Conservation (phyloP, 164 flowering plant genomes). For the Taxillus chinensis region DNA sequence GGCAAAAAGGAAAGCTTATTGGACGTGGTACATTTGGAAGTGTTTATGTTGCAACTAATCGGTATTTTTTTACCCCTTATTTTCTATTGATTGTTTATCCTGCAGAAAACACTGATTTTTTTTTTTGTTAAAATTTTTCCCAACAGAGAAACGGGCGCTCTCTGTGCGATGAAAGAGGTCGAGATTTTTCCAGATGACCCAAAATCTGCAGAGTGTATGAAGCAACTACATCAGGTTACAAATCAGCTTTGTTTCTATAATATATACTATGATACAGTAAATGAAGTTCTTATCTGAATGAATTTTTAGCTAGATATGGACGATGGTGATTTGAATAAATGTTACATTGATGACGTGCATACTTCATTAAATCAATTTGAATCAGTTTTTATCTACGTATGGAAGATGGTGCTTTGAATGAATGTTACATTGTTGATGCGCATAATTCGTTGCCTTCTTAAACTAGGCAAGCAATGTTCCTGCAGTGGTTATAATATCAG, state of each 20-base stretch:
- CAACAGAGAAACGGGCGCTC: conserved; percentile 77
- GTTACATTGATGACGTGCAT: not conserved
- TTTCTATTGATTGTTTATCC: conserved; percentile 6
- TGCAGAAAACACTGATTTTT: not conserved
- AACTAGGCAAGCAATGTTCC: no score
- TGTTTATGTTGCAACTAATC: conserved; percentile 74
- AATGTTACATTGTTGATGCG: no score
- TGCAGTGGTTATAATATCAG: no score
- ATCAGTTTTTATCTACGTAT: no score
- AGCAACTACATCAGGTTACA: conserved; percentile 80
- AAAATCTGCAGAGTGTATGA: conserved; percentile 70
- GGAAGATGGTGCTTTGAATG: no score
- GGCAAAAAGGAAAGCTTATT: conserved; percentile 92
- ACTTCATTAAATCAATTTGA: no score
- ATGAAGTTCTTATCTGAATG: not conserved
- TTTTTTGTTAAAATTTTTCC: not conserved
- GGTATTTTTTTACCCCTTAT: conserved; percentile 25
- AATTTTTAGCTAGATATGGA: not conserved
- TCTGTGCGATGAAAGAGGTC: conserved; percentile 99
- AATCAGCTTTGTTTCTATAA: not conserved
- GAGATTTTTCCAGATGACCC: conserved; percentile 73
- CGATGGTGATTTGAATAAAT: not conserved
- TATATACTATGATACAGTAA: not conserved
- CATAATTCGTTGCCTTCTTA: no score
- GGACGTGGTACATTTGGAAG: conserved; percentile 97